phyloP scores from a whole-genome alignment of 208 protist genomes.

The Herpetomonas muscarum region DNA sequence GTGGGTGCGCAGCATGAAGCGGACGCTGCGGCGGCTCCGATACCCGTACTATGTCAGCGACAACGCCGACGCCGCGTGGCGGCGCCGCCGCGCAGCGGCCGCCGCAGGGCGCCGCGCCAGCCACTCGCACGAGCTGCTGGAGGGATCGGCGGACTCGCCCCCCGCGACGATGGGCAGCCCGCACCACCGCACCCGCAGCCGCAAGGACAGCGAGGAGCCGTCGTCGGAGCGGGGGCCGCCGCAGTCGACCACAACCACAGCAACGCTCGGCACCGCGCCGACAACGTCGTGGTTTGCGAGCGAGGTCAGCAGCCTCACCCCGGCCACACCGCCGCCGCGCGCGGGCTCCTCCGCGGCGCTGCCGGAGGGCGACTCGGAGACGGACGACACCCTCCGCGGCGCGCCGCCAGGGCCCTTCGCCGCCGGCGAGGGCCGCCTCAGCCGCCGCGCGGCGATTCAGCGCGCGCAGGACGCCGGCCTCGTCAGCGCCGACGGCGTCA shows the following conservation, averaged over 20 bases:
- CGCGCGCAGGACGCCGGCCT: not conserved
- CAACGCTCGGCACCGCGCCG: too few species aligned
- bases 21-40: conserved; percentile 32
- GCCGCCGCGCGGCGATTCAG: not conserved
- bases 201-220: too few species aligned
- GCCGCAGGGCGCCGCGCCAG: not conserved
- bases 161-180: too few species aligned
- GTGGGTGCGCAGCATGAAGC: conserved; percentile 61
- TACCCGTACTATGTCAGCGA: conserved; percentile 52
- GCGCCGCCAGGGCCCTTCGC: not conserved
- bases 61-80: not conserved
- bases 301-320: conserved; percentile 1
- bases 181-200: too few species aligned
- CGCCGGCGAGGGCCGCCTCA: not conserved
- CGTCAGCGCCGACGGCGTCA: not conserved
- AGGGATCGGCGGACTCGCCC: too few species aligned
- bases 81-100: not conserved
- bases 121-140: not conserved
- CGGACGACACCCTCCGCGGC: not conserved
- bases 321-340: not conserved
- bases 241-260: too few species aligned
- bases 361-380: not conserved
- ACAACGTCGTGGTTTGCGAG: too few species aligned
- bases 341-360: not conserved
- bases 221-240: too few species aligned